Evolutionary conservation across 768 basidiomycete genomes (phyloP).

Genomic region (Auricularia heimuer): DNA sequence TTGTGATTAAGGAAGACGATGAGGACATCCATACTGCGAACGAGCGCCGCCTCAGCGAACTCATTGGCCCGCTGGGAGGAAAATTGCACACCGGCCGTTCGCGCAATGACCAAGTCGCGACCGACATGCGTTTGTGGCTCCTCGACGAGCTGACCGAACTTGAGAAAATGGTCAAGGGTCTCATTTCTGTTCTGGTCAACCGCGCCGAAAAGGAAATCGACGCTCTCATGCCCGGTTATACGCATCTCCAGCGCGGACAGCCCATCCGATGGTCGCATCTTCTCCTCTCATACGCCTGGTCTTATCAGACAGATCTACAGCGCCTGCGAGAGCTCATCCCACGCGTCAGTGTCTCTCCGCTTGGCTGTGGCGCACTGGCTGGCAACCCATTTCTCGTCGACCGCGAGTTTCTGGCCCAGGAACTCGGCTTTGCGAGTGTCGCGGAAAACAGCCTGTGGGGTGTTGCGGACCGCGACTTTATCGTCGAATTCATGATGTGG

Average conservation of each 20-base stretch:
- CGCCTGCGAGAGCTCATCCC: constrained; percentile 76
- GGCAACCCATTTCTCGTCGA: constrained; percentile 95
- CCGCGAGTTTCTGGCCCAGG: constrained; percentile 81
- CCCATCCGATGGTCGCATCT: constrained; percentile 99
- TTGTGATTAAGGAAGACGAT: constrained; percentile 71
- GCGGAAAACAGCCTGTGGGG: constrained; percentile 97
- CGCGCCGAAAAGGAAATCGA: constrained; percentile 92
- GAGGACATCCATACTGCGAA: constrained; percentile 99
- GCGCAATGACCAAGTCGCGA: constrained; percentile 96
- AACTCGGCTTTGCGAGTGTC: constrained; percentile 80
- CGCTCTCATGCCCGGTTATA: constrained; percentile 88
- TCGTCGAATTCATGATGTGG: constrained; percentile 98
- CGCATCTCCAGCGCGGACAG: constrained; percentile 97
- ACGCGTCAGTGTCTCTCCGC: constrained; percentile 84
- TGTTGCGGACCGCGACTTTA: constrained; percentile 93
- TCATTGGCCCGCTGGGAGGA: constrained; percentile 87
- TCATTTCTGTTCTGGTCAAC: constrained; percentile 83
- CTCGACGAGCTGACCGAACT: constrained; percentile 65
- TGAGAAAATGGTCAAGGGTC: constrained; percentile 56
- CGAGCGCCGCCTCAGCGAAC: constrained; percentile 84
- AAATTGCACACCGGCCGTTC: constrained; percentile 97
- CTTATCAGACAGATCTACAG: constrained; percentile 83
- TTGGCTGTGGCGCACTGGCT: constrained; percentile 90
- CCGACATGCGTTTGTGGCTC: constrained; percentile 96
- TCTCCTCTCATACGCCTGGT: constrained; percentile 88